Conservation (phyloP, 257 asterid species). For the Cynanchum wilfordii region DNA sequence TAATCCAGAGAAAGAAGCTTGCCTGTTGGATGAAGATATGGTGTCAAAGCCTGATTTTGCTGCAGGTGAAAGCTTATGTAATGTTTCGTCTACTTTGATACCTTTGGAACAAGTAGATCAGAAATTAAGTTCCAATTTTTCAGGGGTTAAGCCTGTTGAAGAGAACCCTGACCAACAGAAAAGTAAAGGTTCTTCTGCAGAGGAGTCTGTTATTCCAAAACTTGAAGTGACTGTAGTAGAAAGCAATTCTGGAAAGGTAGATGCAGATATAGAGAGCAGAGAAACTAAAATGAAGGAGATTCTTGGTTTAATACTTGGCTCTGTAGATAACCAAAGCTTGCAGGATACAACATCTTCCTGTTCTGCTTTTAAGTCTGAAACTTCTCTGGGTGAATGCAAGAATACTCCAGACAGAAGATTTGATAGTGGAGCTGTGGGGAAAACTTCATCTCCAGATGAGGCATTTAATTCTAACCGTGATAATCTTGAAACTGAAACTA, state of each 20-base stretch:
- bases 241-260: slow-evolving; percentile 6
- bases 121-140: slow-evolving; percentile 1
- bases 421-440: slow-evolving; percentile 7
- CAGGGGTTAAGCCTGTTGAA: slow-evolving; percentile 5
- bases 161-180: slow-evolving; percentile 16
- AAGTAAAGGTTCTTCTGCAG: slow-evolving; percentile 7
- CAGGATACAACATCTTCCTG: slow-evolving; percentile 12
- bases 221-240: slow-evolving; percentile 9
- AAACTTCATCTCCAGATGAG: not conserved
- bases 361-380: slow-evolving; percentile 8
- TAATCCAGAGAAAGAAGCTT: slow-evolving; percentile 9
- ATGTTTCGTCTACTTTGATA: slow-evolving; percentile 14
- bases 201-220: slow-evolving; percentile 16
- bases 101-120: slow-evolving; percentile 5
- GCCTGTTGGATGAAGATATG: slow-evolving; percentile 15
- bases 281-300: slow-evolving; percentile 12
- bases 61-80: slow-evolving; percentile 14
- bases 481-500: not conserved
- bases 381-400: not conserved
- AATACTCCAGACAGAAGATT: not conserved
- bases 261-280: slow-evolving; percentile 4
- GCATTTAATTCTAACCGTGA: not conserved
- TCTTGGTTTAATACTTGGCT: slow-evolving; percentile 13
- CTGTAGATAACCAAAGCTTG: slow-evolving; percentile 11
- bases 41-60: slow-evolving; percentile 22